Evolutionary conservation across 2,329 filamentous ascomycete species (phyloP).

Genomic region (Graphilbum ipis-grandicollis): DNA sequence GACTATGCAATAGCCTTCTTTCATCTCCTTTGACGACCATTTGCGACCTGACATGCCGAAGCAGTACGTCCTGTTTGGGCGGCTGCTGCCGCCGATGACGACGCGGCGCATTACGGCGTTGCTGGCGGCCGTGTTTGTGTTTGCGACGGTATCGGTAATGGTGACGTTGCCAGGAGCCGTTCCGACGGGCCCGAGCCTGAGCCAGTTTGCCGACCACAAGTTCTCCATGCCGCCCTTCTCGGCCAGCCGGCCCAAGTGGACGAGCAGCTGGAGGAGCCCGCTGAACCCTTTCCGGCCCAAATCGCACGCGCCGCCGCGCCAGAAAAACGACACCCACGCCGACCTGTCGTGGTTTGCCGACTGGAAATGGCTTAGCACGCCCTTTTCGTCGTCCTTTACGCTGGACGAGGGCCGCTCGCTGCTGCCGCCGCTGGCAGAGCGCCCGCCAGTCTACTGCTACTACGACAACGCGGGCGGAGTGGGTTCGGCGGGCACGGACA

Average conservation of each 20-base stretch:
- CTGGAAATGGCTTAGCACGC: constrained; percentile 70
- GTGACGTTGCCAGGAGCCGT: constrained; percentile 31
- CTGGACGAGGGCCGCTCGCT: constrained; percentile 71
- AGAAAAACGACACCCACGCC: constrained; percentile 62
- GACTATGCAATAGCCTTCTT: too few species aligned
- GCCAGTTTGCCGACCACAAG: constrained; percentile 29
- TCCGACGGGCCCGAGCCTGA: constrained; percentile 27
- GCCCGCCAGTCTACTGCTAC: constrained; percentile 76
- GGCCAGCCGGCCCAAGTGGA: constrained; percentile 20
- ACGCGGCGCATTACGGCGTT: constrained; percentile 35
- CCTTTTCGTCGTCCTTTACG: constrained; percentile 67
- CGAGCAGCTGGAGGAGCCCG: constrained; percentile 20
- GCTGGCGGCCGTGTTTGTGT: constrained; percentile 30
- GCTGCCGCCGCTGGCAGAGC: constrained; percentile 54
- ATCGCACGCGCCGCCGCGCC: constrained; percentile 53
- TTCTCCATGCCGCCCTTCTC: constrained; percentile 31
- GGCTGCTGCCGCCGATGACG: constrained; percentile 30
- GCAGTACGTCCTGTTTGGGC: constrained; percentile 27
- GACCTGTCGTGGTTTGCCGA: constrained; percentile 74
- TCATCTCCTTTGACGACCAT: too few species aligned
- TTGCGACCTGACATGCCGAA: constrained; percentile 28
- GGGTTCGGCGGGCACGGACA: constrained; percentile 17
- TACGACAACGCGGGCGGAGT: constrained; percentile 45
- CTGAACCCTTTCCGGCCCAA: constrained; percentile 52
- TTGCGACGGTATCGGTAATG: constrained; percentile 35